Conservation (phyloP, 2,329 filamentous ascomycete species). For the Ustulina deusta region DNA sequence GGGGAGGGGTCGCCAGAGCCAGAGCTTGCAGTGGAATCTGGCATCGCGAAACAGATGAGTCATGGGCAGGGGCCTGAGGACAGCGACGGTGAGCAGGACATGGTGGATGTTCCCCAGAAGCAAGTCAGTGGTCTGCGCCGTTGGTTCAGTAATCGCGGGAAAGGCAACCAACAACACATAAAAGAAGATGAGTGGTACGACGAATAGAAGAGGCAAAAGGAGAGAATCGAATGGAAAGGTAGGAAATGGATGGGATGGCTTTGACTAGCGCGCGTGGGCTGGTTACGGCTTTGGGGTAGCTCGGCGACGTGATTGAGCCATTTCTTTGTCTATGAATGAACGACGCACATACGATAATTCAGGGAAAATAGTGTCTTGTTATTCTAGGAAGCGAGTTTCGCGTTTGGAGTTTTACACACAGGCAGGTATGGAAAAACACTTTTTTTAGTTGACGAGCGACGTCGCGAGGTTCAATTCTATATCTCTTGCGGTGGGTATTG, state of each 20-base stretch:
- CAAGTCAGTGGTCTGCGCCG: conserved; percentile 25
- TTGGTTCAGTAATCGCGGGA: conserved; percentile 31
- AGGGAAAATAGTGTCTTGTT: conserved; percentile 5
- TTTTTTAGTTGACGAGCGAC: conserved; percentile 13
- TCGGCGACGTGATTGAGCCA: not conserved
- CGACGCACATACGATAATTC: conserved; percentile 13
- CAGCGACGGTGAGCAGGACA: conserved; percentile 8
- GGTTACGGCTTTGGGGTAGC: not conserved
- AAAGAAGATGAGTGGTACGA: conserved; percentile 22
- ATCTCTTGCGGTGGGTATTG: not conserved
- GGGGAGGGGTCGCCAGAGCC: conserved; percentile 48
- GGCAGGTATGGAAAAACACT: conserved; percentile 18
- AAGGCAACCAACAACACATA: not conserved
- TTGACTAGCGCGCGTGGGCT: not conserved
- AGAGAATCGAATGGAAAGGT: not conserved
- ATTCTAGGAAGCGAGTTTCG: conserved; percentile 8
- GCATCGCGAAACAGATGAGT: not conserved
- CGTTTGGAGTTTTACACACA: not conserved
- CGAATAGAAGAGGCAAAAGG: not conserved
- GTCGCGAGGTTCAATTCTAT: not conserved
- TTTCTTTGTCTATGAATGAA: conserved; percentile 19
- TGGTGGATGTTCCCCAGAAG: conserved; percentile 16
- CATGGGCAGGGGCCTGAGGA: conserved; percentile 16
- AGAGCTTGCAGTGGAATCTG: not conserved
- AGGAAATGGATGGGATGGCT: not conserved